Evolutionary conservation across 2,329 filamentous ascomycete genomes (phyloP).

Genomic region (Cadophora malorum): DNA sequence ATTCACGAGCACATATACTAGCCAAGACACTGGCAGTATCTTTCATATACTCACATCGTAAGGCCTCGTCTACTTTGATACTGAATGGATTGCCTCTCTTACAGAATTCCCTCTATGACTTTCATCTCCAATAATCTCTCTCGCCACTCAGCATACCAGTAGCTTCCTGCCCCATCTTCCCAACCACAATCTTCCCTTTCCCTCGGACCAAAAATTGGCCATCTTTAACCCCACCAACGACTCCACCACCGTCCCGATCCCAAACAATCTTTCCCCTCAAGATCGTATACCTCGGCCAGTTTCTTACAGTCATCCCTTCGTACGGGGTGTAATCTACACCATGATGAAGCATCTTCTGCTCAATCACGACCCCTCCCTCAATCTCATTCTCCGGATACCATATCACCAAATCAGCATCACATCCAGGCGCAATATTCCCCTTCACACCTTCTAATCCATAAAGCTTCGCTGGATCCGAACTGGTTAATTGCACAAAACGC

Average conservation of each 20-base stretch:
- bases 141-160: slow-evolving; percentile 35
- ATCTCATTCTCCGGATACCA: slow-evolving; percentile 36
- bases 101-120: no score
- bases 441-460: slow-evolving; percentile 37
- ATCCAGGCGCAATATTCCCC: slow-evolving; percentile 37
- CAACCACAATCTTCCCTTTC: slow-evolving; percentile 35
- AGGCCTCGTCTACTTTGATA: no score
- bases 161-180: slow-evolving; percentile 32
- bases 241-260: slow-evolving; percentile 35
- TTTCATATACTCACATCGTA: no score
- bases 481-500: slow-evolving; percentile 37
- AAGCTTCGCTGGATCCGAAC: slow-evolving; percentile 35
- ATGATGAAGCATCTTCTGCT: slow-evolving; percentile 37
- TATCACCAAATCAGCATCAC: slow-evolving; percentile 39
- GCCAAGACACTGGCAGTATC: no score
- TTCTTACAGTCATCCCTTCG: slow-evolving; percentile 36
- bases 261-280: slow-evolving; percentile 37
- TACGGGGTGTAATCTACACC: slow-evolving; percentile 39
- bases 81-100: no score
- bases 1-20: no score
- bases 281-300: slow-evolving; percentile 38
- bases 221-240: slow-evolving; percentile 31
- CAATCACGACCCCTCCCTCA: slow-evolving; percentile 27
- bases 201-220: slow-evolving; percentile 36
- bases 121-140: slow-evolving; percentile 30